Percentiles rank a stretch among this genome's conserved stretches.
phyloP scores from a whole-genome alignment of 345 rosid species.

The Eucalyptus cloeziana region DNA sequence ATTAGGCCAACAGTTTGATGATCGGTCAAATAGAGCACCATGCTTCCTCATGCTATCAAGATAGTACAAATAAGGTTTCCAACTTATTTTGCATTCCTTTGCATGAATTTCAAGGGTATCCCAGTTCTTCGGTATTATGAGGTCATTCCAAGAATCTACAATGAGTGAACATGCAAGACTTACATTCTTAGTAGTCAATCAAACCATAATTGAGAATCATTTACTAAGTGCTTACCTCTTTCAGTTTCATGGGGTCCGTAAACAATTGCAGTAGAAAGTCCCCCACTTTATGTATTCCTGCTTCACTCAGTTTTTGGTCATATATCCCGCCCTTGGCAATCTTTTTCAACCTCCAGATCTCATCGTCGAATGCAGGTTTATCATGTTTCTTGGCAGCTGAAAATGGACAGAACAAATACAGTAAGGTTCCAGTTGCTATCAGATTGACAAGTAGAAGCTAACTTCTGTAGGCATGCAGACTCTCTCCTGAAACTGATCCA shows the following conservation, averaged over 20 bases:
- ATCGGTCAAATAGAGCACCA: not conserved
- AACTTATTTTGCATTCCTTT: not conserved
- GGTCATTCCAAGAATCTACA: not conserved
- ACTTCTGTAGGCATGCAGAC: not conserved
- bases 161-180: not conserved
- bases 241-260: conserved; percentile 32
- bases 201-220: not conserved
- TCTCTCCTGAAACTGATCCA: not conserved
- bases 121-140: not conserved
- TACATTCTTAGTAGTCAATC: not conserved
- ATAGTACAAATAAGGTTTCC: not conserved
- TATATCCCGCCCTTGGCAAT: conserved; percentile 76
- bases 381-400: conserved; percentile 77
- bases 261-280: conserved; percentile 61
- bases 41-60: not conserved
- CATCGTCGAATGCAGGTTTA: conserved; percentile 61
- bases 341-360: conserved; percentile 83
- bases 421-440: not conserved
- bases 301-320: conserved; percentile 59
- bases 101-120: not conserved
- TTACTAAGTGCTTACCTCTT: not conserved
- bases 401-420: not conserved
- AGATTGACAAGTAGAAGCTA: not conserved
- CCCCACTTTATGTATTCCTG: conserved; percentile 56
- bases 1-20: not conserved